Base-by-base conservation (phyloP, 2,329 filamentous ascomycete genomes). In the Penicillium sp. region DNA sequence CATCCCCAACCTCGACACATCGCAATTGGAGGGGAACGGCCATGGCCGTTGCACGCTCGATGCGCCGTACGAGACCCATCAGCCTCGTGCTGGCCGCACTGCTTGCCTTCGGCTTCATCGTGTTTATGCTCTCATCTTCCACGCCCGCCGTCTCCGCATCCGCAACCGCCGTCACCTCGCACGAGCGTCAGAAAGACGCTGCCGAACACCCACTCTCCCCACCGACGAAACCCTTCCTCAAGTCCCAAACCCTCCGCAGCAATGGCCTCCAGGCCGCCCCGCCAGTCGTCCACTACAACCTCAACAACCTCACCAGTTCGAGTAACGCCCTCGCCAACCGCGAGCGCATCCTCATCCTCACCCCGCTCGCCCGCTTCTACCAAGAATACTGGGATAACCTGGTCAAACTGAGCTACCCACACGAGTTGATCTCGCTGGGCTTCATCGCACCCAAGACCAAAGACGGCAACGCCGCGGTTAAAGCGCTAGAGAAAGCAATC, bases 391-490 rank as follows among this genome's bases (percentile, higher is more conserved):
- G 95, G 94, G 89, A 96, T 75, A 99, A 98, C 70, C 82, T 99
- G 31, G 75, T 93, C 66, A 86, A 86, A 73, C 84, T 99, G 56
- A 84, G 79, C 70, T 99, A 98, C 75, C 95, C 95, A 3, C 95
- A 97, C 78, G 90, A 96, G 60, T 86, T 98, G 63, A 96, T 99
- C 72, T 96, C 92, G 0, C 83, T 99, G 31, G 95, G 92, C 40
- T 99, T 98, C 79, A 98, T 99, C 72, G 88, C 96, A 31, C 95
- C 95, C 54, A 96, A 96, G 79, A 96, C 88, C 50, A 90, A 89
- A 72, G 93, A 97, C 68, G 95, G 95, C 59, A 96, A 98, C 75
- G 82, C 87, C 31, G 95, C 95, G 2, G 95, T 92, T 16, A 80
- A 87, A 6, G 88, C 89, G 40, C 81, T 99, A 55, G 93, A 99